Evolutionary conservation across 129 eudicot species (phyloP).

Genomic region (Gnaphalium uliginosum): DNA sequence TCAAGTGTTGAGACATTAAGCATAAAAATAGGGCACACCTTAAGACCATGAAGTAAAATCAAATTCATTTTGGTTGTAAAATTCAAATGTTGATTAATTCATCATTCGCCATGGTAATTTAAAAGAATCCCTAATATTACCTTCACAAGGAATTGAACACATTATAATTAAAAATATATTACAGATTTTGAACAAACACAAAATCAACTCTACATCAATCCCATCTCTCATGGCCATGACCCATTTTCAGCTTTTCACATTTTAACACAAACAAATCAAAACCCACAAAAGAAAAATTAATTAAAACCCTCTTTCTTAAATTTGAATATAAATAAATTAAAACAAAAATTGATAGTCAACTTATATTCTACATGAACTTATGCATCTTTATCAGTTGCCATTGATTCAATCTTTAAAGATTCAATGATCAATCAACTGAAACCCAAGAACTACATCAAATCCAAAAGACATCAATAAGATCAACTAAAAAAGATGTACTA

Average conservation of each 20-base stretch:
- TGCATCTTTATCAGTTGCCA: constrained; percentile 15
- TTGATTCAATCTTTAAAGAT: constrained; percentile 16
- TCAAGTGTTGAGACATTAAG: not conserved
- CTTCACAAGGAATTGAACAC: constrained; percentile 4
- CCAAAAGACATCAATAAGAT: constrained; percentile 24
- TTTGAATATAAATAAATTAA: not conserved
- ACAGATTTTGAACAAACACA: not conserved
- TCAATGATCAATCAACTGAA: constrained; percentile 2
- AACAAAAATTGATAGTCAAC: constrained; percentile 3
- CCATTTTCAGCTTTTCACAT: not conserved
- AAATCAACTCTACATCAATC: not conserved
- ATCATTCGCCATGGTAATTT: not conserved
- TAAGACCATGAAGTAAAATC: not conserved
- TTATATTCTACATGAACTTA: constrained; percentile 1
- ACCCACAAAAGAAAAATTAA: constrained; percentile 17
- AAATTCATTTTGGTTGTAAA: not conserved
- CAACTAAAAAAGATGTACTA: constrained; percentile 13
- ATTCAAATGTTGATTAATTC: not conserved
- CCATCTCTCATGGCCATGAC: not conserved
- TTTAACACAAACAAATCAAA: constrained; percentile 5
- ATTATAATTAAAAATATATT: not conserved
- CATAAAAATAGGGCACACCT: not conserved
- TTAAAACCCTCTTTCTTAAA: not conserved
- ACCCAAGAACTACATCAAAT: constrained; percentile 18
- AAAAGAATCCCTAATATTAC: not conserved